These are phyloP conservation scores for Aspergillus heteromorphus DNA, from an alignment of 495 filamentous ascomycete species.

Conservation along the genomic window DNA sequence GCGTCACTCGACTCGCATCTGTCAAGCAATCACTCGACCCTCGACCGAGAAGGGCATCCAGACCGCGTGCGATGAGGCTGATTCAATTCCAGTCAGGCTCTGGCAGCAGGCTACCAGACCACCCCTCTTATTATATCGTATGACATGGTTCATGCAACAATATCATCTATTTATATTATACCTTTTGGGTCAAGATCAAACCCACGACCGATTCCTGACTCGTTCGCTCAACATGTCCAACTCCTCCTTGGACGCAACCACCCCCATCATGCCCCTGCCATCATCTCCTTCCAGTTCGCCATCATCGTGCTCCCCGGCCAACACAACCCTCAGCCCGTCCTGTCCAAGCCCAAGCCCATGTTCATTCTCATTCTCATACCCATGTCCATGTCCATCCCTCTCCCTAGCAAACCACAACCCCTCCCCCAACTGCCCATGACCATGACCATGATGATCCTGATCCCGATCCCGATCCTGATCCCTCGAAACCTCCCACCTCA, in stretches of 20 bases:
- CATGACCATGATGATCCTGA: too few relatives aligned
- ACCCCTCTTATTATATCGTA: too few relatives aligned
- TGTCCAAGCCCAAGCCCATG: neutral
- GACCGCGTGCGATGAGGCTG: too few relatives aligned
- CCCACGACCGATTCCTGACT: slow-evolving; percentile 9
- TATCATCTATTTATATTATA: too few relatives aligned
- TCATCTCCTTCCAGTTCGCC: slow-evolving; percentile 13
- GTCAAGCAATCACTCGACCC: too few relatives aligned
- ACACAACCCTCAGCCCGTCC: slow-evolving; percentile 11
- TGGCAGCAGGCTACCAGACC: too few relatives aligned
- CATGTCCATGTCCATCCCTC: neutral
- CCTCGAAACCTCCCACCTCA: neutral
- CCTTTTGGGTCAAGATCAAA: too few relatives aligned
- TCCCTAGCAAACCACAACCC: slow-evolving; percentile 16
- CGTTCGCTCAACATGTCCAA: slow-evolving; percentile 12
- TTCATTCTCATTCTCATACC: too few relatives aligned
- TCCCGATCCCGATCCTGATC: too few relatives aligned
- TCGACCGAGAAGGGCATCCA: too few relatives aligned
- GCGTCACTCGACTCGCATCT: too few relatives aligned
- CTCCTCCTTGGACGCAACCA: slow-evolving; percentile 14
- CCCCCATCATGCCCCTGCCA: slow-evolving; percentile 6
- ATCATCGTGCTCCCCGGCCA: slow-evolving; percentile 16
- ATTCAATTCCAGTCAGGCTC: neutral
- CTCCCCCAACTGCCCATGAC: slow-evolving; percentile 4
- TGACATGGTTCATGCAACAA: too few relatives aligned